Evolutionary conservation across 805 yeast species (phyloP).

Genomic region (Lachancea thermotolerans): DNA sequence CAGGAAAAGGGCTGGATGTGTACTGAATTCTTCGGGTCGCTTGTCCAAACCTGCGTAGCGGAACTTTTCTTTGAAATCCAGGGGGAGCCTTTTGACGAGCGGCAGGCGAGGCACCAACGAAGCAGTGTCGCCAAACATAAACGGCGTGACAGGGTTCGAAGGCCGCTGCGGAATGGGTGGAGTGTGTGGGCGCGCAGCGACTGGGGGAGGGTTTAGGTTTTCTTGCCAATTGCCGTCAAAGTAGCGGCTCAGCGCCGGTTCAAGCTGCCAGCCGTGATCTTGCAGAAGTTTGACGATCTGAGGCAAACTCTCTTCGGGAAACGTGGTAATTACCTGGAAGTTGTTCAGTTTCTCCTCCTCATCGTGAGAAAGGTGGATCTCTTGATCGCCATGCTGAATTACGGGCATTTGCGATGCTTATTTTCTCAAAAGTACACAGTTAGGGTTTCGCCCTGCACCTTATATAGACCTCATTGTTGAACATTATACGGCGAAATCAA

Average conservation of each 20-base stretch:
- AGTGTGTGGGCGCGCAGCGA: slow-evolving; percentile 4
- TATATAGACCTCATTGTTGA: too few relatives aligned
- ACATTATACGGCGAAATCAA: too few relatives aligned
- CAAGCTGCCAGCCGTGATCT: slow-evolving; percentile 54
- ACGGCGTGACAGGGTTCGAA: slow-evolving; percentile 1
- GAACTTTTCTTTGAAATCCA: slow-evolving; percentile 21
- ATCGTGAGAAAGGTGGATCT: slow-evolving; percentile 33
- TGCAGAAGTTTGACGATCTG: slow-evolving; percentile 42
- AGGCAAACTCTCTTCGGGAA: slow-evolving; percentile 41
- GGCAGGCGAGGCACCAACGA: slow-evolving; percentile 26
- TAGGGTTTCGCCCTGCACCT: background rate
- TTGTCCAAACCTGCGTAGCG: slow-evolving; percentile 21
- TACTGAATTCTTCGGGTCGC: slow-evolving; percentile 9
- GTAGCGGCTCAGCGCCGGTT: slow-evolving; percentile 52
- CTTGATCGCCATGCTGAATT: slow-evolving; percentile 16
- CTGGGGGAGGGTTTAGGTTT: slow-evolving; percentile 2
- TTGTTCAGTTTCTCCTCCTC: slow-evolving; percentile 41
- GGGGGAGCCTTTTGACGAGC: slow-evolving; percentile 30
- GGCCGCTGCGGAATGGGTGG: background rate
- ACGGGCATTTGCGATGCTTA: slow-evolving; percentile 21
- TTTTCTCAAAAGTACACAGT: background rate
- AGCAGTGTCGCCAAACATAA: slow-evolving; percentile 1
- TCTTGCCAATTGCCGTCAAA: slow-evolving; percentile 49
- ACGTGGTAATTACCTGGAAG: slow-evolving; percentile 46
- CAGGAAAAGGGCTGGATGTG: slow-evolving; percentile 41